Conservation (phyloP, 2,329 filamentous ascomycete species). For the Nectriaceae sp. region DNA sequence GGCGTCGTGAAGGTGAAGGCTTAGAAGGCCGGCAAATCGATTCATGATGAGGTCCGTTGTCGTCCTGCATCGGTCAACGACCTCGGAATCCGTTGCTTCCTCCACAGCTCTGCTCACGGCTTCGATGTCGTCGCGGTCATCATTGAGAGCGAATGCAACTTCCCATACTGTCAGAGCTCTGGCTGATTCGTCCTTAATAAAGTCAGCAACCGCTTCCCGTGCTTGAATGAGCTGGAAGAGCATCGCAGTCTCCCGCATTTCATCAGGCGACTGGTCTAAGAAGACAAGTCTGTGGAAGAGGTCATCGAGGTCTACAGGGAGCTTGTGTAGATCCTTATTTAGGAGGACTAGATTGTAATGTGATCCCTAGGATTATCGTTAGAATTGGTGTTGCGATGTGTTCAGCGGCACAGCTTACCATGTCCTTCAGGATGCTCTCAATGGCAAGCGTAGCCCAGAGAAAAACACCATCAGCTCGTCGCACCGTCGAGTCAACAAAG, state of each 20-base stretch:
- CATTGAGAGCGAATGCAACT: slow-evolving; percentile 30
- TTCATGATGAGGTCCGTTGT: slow-evolving; percentile 15
- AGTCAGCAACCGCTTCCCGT: slow-evolving; percentile 33
- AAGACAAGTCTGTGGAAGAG: slow-evolving; percentile 35
- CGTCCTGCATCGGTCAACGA: slow-evolving; percentile 16
- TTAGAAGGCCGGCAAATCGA: slow-evolving; percentile 30
- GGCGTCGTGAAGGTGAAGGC: slow-evolving; percentile 17
- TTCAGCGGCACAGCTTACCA: too few species aligned
- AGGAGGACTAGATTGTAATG: too few species aligned
- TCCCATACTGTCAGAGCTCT: slow-evolving; percentile 36
- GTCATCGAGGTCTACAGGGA: slow-evolving; percentile 30
- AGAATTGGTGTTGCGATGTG: too few species aligned
- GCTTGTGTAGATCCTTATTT: too few species aligned
- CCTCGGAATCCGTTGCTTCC: slow-evolving; percentile 20
- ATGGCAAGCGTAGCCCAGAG: slow-evolving; percentile 36
- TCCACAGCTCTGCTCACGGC: slow-evolving; percentile 17
- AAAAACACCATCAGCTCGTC: slow-evolving; percentile 34
- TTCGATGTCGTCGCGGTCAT: slow-evolving; percentile 17
- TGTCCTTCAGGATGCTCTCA: slow-evolving; percentile 25
- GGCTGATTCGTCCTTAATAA: slow-evolving; percentile 34
- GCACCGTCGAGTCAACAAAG: slow-evolving; percentile 19
- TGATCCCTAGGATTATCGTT: too few species aligned
- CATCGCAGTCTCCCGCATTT: slow-evolving; percentile 23
- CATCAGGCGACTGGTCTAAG: slow-evolving; percentile 17
- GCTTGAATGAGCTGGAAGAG: slow-evolving; percentile 34